Evolutionary conservation across 768 basidiomycete genomes (phyloP), one percentile per base, ranked within the genome.

Genomic region (Pilatotrama ljubarskyi): DNA sequence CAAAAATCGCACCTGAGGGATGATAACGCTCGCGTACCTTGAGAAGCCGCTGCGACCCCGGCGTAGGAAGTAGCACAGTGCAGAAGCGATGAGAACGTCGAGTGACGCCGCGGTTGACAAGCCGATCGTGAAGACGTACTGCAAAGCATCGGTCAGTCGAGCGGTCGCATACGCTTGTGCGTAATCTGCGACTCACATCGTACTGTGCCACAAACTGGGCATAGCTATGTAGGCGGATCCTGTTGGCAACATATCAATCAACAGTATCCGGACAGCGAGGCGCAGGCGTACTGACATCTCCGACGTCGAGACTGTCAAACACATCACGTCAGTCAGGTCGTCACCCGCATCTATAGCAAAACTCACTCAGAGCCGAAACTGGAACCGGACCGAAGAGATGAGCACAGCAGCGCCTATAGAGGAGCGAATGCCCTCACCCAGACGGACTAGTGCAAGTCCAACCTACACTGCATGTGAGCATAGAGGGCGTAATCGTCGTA

Each of bases 91-190:
- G 46, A 69, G 53, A 20, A 71, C 57, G 52, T 73, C 72, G 15
- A 68, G 55, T 24, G 63, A 61, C 0, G 68, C 55, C 5, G 72
- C 66, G 20, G 69, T 62, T 3, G 55, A 59, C 15, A 71, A 62
- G 11, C 70, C 69, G 14, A 68, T 46, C 5, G 70, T 73, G 43
- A 70, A 72, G 11, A 71, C 56, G 60, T 64, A 71, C 70, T 71
- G 32, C 1, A 26, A n/a, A 9, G 20, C 24, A 15, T 13, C 1
- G 0, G 15, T 9, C 24, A 1, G 22, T 3, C n/a, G 10, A 41
- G n/a, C 6, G 5, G 26, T 6, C 5, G 26, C 3, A 20, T 2
- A 2, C 37, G 6, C 18, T 44, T n/a, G 5, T 8, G n/a, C 18
- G 7, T 1, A 1, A 20, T 5, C 4, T 17, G 20, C 36, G n/a